Evolutionary conservation across 2,329 filamentous ascomycete species (phyloP).

Genomic region (Arachnomyces sp.): DNA sequence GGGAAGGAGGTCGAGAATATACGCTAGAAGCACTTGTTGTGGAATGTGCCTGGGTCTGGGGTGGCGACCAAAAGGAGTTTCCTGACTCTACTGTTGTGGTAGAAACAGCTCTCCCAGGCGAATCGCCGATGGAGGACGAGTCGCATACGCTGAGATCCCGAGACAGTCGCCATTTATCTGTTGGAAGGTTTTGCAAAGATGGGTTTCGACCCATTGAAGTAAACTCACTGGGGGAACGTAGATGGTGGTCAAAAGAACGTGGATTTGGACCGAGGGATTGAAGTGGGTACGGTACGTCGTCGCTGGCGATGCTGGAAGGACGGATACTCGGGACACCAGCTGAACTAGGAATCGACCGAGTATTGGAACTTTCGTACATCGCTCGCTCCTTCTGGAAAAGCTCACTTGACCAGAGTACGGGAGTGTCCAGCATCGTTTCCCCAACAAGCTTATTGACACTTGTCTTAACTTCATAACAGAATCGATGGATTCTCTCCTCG

Average conservation of each 20-base stretch:
- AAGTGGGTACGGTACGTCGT: constrained; percentile 29
- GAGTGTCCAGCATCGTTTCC: constrained; percentile 73
- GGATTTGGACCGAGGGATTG: constrained; percentile 20
- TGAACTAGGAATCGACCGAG: constrained; percentile 28
- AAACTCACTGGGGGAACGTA: constrained; percentile 26
- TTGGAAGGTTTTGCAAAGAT: constrained; percentile 64
- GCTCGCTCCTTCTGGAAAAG: constrained; percentile 66
- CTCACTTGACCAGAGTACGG: constrained; percentile 87
- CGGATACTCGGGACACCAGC: constrained; percentile 39
- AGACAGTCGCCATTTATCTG: constrained; percentile 54
- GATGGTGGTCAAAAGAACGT: constrained; percentile 24
- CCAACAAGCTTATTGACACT: constrained; percentile 81
- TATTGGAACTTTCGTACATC: constrained; percentile 35
- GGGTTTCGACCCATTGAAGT: constrained; percentile 45
- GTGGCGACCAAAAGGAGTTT: constrained; percentile 84
- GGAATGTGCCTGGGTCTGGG: constrained; percentile 59
- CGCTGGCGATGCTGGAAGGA: constrained; percentile 38
- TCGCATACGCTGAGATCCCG: constrained; percentile 55
- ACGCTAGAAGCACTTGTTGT: constrained; percentile 56
- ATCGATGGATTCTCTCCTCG: constrained; percentile 89
- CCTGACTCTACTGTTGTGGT: constrained; percentile 63
- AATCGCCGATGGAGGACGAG: constrained; percentile 52
- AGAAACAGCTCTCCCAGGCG: constrained; percentile 60
- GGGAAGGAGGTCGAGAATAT: constrained; percentile 37
- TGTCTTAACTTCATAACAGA: constrained; percentile 81